Evolutionary conservation across 169 alveolate species (phyloP), one percentile per base, ranked within the genome.

Genomic region (Plasmodium gonderi): DNA sequence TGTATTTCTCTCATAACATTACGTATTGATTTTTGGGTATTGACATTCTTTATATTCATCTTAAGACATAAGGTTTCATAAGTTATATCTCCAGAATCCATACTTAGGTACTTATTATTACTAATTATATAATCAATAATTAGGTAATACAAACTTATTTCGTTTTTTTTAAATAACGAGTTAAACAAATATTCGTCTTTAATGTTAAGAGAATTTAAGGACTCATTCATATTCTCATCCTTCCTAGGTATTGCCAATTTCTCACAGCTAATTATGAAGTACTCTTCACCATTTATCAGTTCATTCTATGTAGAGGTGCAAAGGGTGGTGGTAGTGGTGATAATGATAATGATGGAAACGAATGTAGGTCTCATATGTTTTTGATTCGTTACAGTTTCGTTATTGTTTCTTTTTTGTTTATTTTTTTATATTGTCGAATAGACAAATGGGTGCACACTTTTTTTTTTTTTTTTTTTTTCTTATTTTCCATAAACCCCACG

Each of bases 151-250:
- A 85, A 51, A 54, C 92, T 85, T 47, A 85, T 85, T 72, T 85
- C 92, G 69, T 69, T 85, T 9, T 75, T 85, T 65, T 85, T 85
- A 11, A 85, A 85, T 11, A 72, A 26, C 2, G 92, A 85, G 40
- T 85, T 85, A 77, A 85, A 85, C 33, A 85, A 42, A 85, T 85
- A n/a, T 42, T 85, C 92, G 1, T 85, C 92, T 31, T 85, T 85
- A 0, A 85, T 31, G 68, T 49, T 85, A 74, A 31, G 14, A 11
- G n/a, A 1, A 51, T 60, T 36, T 12, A 36, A 14, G 72, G 72
- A 60, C 38, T 14, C 31, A 0, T 72, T 54, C 31, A 42, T 26
- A 17, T 51, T 42, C 67, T 11, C 14, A 23, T 44, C 31, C 65
- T 74, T 36, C 17, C 47, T 60, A n/a, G 87, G 87, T 3, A 26